Base-by-base conservation (phyloP, 306 rosid genomes). In the Medicago lupulina region DNA sequence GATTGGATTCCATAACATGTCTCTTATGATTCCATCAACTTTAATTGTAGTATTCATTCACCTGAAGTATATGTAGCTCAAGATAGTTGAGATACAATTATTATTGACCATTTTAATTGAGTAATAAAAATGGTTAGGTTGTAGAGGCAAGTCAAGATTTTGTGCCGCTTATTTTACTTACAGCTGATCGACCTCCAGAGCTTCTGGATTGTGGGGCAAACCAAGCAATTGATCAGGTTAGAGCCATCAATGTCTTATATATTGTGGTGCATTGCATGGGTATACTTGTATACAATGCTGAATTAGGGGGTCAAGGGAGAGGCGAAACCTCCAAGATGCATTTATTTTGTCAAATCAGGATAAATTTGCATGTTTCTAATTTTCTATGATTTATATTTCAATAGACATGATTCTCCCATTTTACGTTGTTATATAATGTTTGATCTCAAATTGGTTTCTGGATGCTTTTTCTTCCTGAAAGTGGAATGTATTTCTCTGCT, bases 141-240 rank as follows among this genome's bases (percentile, higher is more conserved):
- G 98, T 94, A 70, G 98, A 94, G 86, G 97, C 98, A 66, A 85
- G 91, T 83, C 97, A 92, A 85, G 95, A 94, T 87, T 90, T 87
- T 86, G 90, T 92, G 65, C 96, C 98, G 7, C 93, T 94, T 76
- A 54, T 94, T 80, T 87, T 92, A 79, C 93, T 94, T 79, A 94
- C 98, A 46, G 97, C 98, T 49, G 98, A 94, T 74, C 95, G 98
- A 69, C 98, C 98, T 77, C 84, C 89, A 17, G 98, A 94, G 82
- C 82, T 94, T 77, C 88, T 83, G 80, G 89, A 90, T 78, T 79
- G 87, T 67, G 98, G 98, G 76, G 96, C 96, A 76, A 94, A 94
- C 85, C 98, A 94, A 79, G 79, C 97, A 49, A 90, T 94, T 71
- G 84, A 92, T 89, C 98, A 94, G 96, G 98, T 92, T 67, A 19